Evolutionary conservation across 2,329 filamentous ascomycete genomes (phyloP), one percentile per base, ranked within the genome.

Genomic region (Hypoxylon sp.): DNA sequence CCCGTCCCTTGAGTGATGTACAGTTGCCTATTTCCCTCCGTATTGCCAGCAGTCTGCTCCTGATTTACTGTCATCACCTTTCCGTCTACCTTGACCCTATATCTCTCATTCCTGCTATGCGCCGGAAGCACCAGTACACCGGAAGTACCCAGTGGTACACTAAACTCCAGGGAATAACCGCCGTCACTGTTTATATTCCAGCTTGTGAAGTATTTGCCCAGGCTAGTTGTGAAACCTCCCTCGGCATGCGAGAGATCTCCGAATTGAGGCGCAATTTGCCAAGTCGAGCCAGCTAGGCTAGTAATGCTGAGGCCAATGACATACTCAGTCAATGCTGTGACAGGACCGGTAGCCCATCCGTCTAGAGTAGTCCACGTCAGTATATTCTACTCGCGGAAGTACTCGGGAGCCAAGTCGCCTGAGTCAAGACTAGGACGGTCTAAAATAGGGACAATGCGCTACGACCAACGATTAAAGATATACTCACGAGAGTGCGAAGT

Each of bases 321-420:
- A 26, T 79, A 79, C 54, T 82, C 79, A 0, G 81, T 84, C 63
- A 86, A 72, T 1, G 83, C 81, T 47, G 80, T 81, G 1, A 83
- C 83, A 10, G 84, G 84, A 0, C 84, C 84, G 0, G 81, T 81
- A 9, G 81, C 80, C 84, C 84, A 86, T 8, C 84, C 84, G 73
- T 86, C 68, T 70, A 19, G n/a, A 57, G 22, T 42, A 44, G n/a
- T 10, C 31, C 47, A 55, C 29, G 42, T 70, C 19, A 70, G 39
- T 48, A 31, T 44, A 26, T 17, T 19, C 14, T 22, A 3, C 44
- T 39, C 31, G 5, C 11, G 9, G 3, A 9, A 14, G 26, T 14
- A 3, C 42, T 29, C 31, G 22, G n/a, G 5, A 22, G 13, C 13
- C 35, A n/a, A 9, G 19, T 37, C 9, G 19, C 17, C 13, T 19